Base-by-base conservation (phyloP, 2,329 filamentous ascomycete genomes). In the Fusarium cicatricum region DNA sequence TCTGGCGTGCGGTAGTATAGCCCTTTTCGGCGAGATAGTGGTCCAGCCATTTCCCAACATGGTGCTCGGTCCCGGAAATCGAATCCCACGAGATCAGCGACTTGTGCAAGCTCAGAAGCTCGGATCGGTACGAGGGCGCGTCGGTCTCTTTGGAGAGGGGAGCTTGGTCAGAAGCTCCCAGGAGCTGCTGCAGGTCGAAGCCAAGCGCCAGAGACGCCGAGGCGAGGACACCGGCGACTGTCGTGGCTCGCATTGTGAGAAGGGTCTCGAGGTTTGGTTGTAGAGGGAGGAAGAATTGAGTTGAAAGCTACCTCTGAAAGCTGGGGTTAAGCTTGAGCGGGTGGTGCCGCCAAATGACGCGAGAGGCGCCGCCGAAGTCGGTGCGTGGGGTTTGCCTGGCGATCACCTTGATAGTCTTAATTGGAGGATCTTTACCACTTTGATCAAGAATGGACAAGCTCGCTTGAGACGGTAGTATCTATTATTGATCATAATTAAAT, bases 51-150 rank as follows among this genome's bases (percentile, higher is more conserved):
- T 82, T 71, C 37, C 88, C 91, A 8, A 92, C 86, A 1, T 81
- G 76, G 36, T 84, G 77, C 72, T 97, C 92, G 58, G 88, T 81
- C 39, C 84, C 85, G 3, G 84, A 87, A 59, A 92, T 83, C 1
- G 91, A 96, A 43, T 32, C 29, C 29, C 29, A 32, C 29, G 89
- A 82, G 38, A 89, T 89, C 53, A 97, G 85, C 14, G 85, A 82
- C 47, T 87, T 85, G 76, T 96, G 92, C 11, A 96, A 82, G 15
- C 82, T 81, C 37, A 96, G 81, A 1, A 97, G 82, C 33, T 76
- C 72, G 3, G 75, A 64, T 32, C 83, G 80, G 60, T 76, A 77
- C 17, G 70, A 61, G 5, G 74, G 72, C 28, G 70, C 64, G 46
- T 69, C 59, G 21, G 58, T 39, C 11, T 69, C 55, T 17, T 60